These are phyloP conservation scores for Pythium volutum DNA, from an alignment of 352 stramenopile species.

Conservation along the genomic window DNA sequence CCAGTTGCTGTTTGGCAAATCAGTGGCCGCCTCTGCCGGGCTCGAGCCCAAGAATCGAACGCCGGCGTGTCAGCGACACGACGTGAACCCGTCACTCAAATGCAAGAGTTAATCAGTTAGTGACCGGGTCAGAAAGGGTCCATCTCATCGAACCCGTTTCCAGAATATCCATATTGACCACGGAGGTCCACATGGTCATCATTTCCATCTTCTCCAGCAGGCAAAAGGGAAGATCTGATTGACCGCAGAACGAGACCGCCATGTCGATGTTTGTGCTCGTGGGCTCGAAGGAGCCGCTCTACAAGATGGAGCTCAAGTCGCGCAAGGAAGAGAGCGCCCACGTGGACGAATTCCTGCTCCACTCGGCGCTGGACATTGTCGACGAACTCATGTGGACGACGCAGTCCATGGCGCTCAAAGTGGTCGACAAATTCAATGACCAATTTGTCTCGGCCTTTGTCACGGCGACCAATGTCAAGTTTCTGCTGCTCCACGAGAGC, in stretches of 20 bases:
- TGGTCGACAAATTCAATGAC: slow-evolving; percentile 96
- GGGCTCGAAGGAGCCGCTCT: slow-evolving; percentile 82
- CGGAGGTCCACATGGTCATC: background rate
- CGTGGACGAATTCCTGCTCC: slow-evolving; percentile 97
- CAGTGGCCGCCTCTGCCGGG: background rate
- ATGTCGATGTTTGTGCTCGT: slow-evolving; percentile 88
- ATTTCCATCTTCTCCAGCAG: background rate
- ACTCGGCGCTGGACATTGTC: slow-evolving; percentile 96
- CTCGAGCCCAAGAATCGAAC: slow-evolving; percentile 7
- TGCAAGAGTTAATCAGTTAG: background rate
- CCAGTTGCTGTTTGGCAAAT: slow-evolving; percentile 19
- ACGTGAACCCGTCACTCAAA: slow-evolving; percentile 3
- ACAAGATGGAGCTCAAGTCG: slow-evolving; percentile 85
- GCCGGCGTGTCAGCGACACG: slow-evolving; percentile 5
- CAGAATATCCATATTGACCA: slow-evolving; percentile 1
- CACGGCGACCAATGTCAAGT: slow-evolving; percentile 94
- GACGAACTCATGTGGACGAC: slow-evolving; percentile 95
- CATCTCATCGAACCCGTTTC: slow-evolving; percentile 4
- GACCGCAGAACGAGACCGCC: background rate
- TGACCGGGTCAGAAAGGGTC: background rate
- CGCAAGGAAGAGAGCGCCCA: slow-evolving; percentile 84
- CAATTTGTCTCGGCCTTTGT: slow-evolving; percentile 96
- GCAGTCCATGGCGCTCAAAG: slow-evolving; percentile 90
- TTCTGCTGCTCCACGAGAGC: slow-evolving; percentile 94
- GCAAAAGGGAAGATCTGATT: background rate